Evolutionary conservation across 2,329 filamentous ascomycete genomes (phyloP), one percentile per base, ranked within the genome.

Genomic region (Stachybotrys chartarum): DNA sequence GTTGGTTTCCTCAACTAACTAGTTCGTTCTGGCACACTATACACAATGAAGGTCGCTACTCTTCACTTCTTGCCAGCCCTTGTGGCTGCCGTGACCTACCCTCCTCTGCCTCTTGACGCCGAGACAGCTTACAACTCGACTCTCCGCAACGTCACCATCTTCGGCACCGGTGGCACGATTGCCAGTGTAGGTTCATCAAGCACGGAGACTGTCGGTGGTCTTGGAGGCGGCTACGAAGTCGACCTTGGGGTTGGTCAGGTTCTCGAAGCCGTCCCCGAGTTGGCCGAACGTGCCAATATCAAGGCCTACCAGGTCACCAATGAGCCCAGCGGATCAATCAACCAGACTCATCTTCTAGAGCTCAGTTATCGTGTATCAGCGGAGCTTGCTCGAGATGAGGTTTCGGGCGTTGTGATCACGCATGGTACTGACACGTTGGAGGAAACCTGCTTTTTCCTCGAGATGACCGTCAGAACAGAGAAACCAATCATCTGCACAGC

Each of bases 361-460:
- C 63, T 84, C 42, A 72, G 76, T 6, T 70, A 76, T 30, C 68
- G 72, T 54, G 77, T 84, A 53, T 77, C 80, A 55, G 58, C 58
- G 6, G 78, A 79, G 55, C 70, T 83, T 5, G 73, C 76, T 30
- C 65, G 63, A 55, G 68, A 69, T n/a, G 60, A 68, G 52, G 68
- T 67, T 39, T 67, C 71, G 68, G 82, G 77, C 42, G 80, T 78
- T 7, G 80, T 86, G 6, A 70, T 87, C 54, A 86, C 84, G 0
- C 84, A 87, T 61, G 84, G 84, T 51, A 87, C 84, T 8, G 84
- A 87, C 61, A 85, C 81, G 0, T 72, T 87, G 1, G 83, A 86
- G 61, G 83, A 86, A 66, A 79, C 80, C 0, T 80, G 82, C 8
- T 85, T 86, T 70, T 85, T 85, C 70, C 70, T 86, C 8, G 79